phyloP scores from a whole-genome alignment of 805 yeast species.

The Yarrowia sp. region DNA sequence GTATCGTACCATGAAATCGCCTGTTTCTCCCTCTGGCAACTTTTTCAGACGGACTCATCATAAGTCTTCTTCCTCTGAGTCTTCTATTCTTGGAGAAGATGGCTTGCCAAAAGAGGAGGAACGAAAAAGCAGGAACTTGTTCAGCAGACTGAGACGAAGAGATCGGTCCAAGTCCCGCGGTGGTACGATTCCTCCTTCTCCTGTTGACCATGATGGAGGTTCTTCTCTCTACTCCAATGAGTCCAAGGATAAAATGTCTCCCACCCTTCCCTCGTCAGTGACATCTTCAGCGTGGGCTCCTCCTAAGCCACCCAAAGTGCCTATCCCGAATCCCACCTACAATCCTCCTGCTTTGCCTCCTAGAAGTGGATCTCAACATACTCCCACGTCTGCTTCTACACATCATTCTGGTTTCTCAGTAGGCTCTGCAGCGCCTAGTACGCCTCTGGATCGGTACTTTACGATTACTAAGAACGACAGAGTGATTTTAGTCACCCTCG shows the following conservation, averaged over 20 bases:
- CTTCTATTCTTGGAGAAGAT: slow-evolving; percentile 34
- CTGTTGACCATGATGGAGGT: background rate
- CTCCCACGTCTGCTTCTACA: slow-evolving; percentile 5
- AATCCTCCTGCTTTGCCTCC: slow-evolving; percentile 8
- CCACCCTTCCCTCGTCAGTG: background rate
- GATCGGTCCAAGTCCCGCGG: slow-evolving; percentile 1
- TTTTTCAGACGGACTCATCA: slow-evolving; percentile 65
- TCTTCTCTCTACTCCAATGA: slow-evolving; percentile 6
- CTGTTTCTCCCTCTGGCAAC: slow-evolving; percentile 41
- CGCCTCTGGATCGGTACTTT: slow-evolving; percentile 6
- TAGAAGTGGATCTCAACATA: background rate
- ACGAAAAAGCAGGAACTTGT: slow-evolving; percentile 2
- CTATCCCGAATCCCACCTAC: background rate
- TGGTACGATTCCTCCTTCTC: background rate
- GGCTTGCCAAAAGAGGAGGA: background rate
- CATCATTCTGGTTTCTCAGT: slow-evolving; percentile 6
- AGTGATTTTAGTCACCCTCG: slow-evolving; percentile 60
- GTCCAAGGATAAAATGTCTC: background rate
- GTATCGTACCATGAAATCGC: slow-evolving; percentile 40
- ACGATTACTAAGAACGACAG: slow-evolving; percentile 29
- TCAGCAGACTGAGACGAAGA: background rate
- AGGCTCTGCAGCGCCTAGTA: background rate
- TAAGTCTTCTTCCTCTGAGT: slow-evolving; percentile 59
- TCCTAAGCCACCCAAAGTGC: slow-evolving; percentile 20
- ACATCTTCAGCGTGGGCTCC: background rate